Conservation (phyloP, 1,284 basidiomycete species). For the Pseudozyma thailandica region DNA sequence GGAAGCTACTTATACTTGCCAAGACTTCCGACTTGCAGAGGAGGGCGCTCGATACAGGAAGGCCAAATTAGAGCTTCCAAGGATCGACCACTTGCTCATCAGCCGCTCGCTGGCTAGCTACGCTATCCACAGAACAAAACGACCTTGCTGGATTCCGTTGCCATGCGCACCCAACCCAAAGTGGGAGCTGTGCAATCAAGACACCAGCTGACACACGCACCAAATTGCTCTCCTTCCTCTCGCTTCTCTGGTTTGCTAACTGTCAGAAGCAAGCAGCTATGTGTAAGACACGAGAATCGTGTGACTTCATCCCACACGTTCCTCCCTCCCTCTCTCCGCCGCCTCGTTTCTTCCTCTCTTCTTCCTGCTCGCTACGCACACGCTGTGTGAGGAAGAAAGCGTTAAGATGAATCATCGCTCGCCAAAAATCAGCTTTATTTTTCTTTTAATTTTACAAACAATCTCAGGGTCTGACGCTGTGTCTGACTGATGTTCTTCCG, state of each 20-base stretch:
- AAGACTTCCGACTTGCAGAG: too few species aligned
- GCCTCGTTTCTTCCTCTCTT: too few species aligned
- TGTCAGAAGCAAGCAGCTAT: not conserved
- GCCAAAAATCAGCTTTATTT: not conserved
- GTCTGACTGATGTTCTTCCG: conserved; percentile 9
- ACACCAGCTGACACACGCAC: too few species aligned
- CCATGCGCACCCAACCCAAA: too few species aligned
- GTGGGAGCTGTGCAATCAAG: too few species aligned
- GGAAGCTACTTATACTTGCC: conserved; percentile 7
- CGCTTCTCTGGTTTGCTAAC: too few species aligned
- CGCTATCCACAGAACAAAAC: not conserved
- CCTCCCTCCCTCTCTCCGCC: too few species aligned
- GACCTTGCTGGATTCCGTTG: too few species aligned
- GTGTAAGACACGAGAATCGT: conserved; percentile 5
- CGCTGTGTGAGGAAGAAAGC: not conserved
- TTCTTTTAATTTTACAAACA: not conserved
- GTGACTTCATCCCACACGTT: conserved; percentile 11
- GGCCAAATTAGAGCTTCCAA: not conserved
- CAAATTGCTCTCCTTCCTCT: too few species aligned
- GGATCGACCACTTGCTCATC: too few species aligned
- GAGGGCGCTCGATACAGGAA: not conserved
- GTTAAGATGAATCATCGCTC: conserved; percentile 5
- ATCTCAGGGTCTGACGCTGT: conserved; percentile 1
- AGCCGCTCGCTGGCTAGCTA: too few species aligned
- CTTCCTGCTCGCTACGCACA: not conserved